Evolutionary conservation across 306 rosid genomes (phyloP), one percentile per base, ranked within the genome.

Genomic region (Hylodesmum podocarpum): DNA sequence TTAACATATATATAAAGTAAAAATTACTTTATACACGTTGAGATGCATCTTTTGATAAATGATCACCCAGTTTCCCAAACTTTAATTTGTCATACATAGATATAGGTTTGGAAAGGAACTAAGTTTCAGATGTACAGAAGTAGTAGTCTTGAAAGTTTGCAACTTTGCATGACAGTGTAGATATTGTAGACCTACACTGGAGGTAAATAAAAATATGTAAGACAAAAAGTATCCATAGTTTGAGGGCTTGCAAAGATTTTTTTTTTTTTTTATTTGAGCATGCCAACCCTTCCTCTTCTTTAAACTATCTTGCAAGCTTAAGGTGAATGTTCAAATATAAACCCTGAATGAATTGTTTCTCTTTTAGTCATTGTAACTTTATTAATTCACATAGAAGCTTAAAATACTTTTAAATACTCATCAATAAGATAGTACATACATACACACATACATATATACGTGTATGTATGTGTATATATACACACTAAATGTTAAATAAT

Each of bases 121-220:
- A n/a, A n/a, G n/a, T 75, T n/a, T 31, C 31, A 70, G 51, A 63
- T 46, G 73, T 10, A 37, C 59, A 11, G 53, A 69, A 78, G 41
- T 78, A 70, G 53, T 14, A 12, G 37, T 37, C 13, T 53, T 59
- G 14, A 28, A 41, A 67, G 39, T 18, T 54, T 51, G 55, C 47
- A 34, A 65, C 43, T 24, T 24, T 34, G 37, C 41, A n/a, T 5
- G 54, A 37, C 10, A 71, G 37, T 21, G 51, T 55, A 53, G 39
- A 31, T 31, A 11, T 11, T 33, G 6, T 27, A 53, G 14, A 40
- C n/a, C 33, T 19, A 24, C 6, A 3, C 0, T 0, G 31, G 14
- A 9, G 31, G 31, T 49, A 51, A 51, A 19, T 51, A 19, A 21
- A 21, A 51, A 18, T 49, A n/a, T n/a, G n/a, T n/a, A 49, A 18